These are phyloP conservation scores for Pelagomonas calceolata DNA, from an alignment of 108 stramenopile genomes.

Conservation along the genomic window DNA sequence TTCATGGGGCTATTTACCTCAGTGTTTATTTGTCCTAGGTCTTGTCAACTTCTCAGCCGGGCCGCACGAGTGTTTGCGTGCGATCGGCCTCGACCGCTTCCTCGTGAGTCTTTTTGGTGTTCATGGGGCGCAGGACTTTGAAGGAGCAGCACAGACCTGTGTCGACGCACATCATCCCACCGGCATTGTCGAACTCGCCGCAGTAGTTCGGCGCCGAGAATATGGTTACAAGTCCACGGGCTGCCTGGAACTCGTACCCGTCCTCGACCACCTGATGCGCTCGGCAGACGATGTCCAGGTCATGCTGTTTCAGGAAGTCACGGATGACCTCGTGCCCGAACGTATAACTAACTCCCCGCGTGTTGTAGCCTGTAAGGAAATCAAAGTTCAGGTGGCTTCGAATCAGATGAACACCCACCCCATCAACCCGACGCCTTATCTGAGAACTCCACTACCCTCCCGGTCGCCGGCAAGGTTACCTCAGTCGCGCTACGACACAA, in stretches of 20 bases:
- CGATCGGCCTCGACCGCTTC: too few relatives aligned
- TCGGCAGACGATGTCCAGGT: slow-evolving; percentile 92
- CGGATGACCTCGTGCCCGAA: slow-evolving; percentile 98
- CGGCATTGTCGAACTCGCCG: slow-evolving; percentile 98
- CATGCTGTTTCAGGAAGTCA: slow-evolving; percentile 91
- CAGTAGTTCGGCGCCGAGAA: slow-evolving; percentile 97
- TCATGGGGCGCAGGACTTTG: slow-evolving; percentile 73
- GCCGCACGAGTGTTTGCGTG: too few relatives aligned
- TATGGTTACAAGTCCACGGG: slow-evolving; percentile 90
- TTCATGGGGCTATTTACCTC: too few relatives aligned
- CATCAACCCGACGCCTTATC: too few relatives aligned
- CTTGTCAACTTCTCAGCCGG: too few relatives aligned
- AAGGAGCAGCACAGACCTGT: slow-evolving; percentile 93
- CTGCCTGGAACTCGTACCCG: slow-evolving; percentile 97
- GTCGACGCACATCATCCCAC: slow-evolving; percentile 31
- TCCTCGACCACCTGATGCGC: slow-evolving; percentile 97
- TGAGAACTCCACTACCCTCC: too few relatives aligned
- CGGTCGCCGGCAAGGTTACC: too few relatives aligned
- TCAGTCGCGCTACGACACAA: too few relatives aligned
- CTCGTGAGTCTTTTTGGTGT: not conserved
- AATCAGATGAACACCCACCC: too few relatives aligned
- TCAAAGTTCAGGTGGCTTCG: too few relatives aligned
- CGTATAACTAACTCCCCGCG: slow-evolving; percentile 97
- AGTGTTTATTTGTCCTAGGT: too few relatives aligned
- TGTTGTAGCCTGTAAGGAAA: too few relatives aligned